These are phyloP conservation scores for Calonectria fujianensis DNA, from an alignment of 2,329 filamentous ascomycete genomes.

Conservation along the genomic window DNA sequence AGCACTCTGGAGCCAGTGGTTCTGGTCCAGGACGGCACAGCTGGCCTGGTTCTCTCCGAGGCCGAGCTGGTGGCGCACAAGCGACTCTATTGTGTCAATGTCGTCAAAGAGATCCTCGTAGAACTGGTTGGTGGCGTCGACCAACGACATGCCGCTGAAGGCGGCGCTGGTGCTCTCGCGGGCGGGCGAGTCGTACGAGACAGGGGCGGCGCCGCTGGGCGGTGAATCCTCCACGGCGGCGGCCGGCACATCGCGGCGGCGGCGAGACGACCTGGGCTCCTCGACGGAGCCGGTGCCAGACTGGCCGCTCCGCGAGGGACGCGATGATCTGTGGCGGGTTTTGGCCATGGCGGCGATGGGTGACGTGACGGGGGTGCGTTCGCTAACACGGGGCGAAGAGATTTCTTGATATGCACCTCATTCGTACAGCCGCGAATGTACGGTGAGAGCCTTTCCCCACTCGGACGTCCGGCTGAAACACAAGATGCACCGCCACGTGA, in stretches of 20 bases:
- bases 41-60: constrained; percentile 23
- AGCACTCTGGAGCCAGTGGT: constrained; percentile 6
- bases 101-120: constrained; percentile 19
- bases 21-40: constrained; percentile 23
- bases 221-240: background rate
- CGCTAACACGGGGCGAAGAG: constrained; percentile 3
- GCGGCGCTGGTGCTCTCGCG: background rate
- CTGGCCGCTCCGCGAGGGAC: background rate
- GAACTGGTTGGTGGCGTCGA: constrained; percentile 10
- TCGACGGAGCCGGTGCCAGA: constrained; percentile 16
- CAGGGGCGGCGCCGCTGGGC: background rate
- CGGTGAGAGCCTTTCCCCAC: constrained; percentile 13
- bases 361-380: constrained; percentile 19
- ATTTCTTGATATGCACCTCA: constrained; percentile 26
- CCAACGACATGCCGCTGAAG: background rate
- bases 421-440: constrained; percentile 22
- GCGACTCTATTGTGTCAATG: constrained; percentile 7
- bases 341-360: constrained; percentile 24
- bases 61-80: constrained; percentile 19
- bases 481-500: constrained; percentile 6
- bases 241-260: constrained; percentile 22
- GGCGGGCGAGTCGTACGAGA: constrained; percentile 10
- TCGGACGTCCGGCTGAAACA: constrained; percentile 4
- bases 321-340: constrained; percentile 1
- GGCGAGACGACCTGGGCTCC: background rate